Percentiles rank a stretch among this genome's conserved stretches.
These are phyloP conservation scores for Bullera alba DNA, from an alignment of 768 basidiomycete genomes.

Conservation along the genomic window DNA sequence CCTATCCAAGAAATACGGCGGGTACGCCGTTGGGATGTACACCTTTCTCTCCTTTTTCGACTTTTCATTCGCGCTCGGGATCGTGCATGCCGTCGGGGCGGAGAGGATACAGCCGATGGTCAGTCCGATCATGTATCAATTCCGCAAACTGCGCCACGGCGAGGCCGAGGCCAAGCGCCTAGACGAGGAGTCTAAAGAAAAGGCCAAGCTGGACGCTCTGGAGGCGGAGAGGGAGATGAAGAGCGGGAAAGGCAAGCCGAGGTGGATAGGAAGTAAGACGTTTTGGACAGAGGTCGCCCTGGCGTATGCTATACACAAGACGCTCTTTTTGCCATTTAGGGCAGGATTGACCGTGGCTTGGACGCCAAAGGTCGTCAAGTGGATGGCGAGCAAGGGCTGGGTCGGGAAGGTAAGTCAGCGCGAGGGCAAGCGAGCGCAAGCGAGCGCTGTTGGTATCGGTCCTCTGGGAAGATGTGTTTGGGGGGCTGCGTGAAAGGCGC, in stretches of 20 bases:
- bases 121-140: constrained; percentile 44
- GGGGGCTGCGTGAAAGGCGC: too few relatives aligned
- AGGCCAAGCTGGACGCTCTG: constrained; percentile 18
- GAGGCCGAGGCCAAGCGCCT: constrained; percentile 19
- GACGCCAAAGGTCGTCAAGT: constrained; percentile 77
- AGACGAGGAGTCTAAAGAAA: constrained; percentile 5
- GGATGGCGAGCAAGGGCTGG: constrained; percentile 77
- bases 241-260: constrained; percentile 8
- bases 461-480: too few relatives aligned
- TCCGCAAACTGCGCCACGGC: constrained; percentile 20
- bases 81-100: constrained; percentile 79
- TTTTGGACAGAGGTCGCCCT: constrained; percentile 86
- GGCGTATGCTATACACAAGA: constrained; percentile 95
- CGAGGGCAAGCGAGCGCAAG: neutral
- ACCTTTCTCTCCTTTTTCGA: constrained; percentile 65
- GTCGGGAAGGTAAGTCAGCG: constrained; percentile 47
- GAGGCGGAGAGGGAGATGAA: constrained; percentile 8
- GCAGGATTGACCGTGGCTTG: constrained; percentile 80
- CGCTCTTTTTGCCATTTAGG: constrained; percentile 76
- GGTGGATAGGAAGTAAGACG: constrained; percentile 55
- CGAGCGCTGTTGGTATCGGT: too few relatives aligned
- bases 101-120: constrained; percentile 75
- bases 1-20: constrained; percentile 86
- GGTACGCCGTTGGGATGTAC: constrained; percentile 93
- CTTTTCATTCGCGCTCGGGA: constrained; percentile 74